Base-by-base conservation (phyloP, 192 early-diverging fungal genomes). In the Geranomyces michiganensis region DNA sequence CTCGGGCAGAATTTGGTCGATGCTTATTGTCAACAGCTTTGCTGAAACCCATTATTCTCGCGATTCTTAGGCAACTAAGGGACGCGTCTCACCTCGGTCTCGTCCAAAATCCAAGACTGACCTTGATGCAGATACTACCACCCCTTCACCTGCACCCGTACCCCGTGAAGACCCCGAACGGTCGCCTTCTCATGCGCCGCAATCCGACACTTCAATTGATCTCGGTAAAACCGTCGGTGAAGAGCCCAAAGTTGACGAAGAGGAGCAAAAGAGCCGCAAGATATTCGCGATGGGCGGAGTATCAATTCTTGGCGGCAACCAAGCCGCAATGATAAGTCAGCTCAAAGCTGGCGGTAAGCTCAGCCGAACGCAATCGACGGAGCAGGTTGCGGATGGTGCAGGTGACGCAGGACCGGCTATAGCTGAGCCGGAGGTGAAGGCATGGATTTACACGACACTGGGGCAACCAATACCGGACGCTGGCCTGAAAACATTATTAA, bases 221-320 rank as follows among this genome's bases (percentile, higher is more conserved):
- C 4, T 55, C 51, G 26, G 51, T 8, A 55, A 27, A 55, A 3
- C 51, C 51, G 55, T 10, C 36, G 36, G 3, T 41, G 36, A 43
- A 45, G 32, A 53, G 27, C 46, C 51, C 30, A 1, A 49, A 21
- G 27, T 32, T 30, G 67, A 68, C 58, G 47, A 46, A 12, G 60
- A 33, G 19, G 70, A 63, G 36, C 47, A 72, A 46, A 22, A 51
- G 15, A n/a, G 62, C 27, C 31, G 59, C 36, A 72, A 72, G 59
- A 64, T 72, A 21, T n/a, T 49, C n/a, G 26, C 26, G 7, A 70
- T 63, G 66, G 73, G 73, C 44, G 56, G 73, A 13, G 49, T 75
- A 29, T 3, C 61, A 36, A 55, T 69, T 21, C 43, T 60, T 22
- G 65, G 65, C 12, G 62, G 71, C 58, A 66, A 64, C 49, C 71